Percentiles rank a stretch among this genome's conserved stretches.
Evolutionary conservation across 306 rosid genomes (phyloP).

Genomic region (Cucurbita ficifolia): DNA sequence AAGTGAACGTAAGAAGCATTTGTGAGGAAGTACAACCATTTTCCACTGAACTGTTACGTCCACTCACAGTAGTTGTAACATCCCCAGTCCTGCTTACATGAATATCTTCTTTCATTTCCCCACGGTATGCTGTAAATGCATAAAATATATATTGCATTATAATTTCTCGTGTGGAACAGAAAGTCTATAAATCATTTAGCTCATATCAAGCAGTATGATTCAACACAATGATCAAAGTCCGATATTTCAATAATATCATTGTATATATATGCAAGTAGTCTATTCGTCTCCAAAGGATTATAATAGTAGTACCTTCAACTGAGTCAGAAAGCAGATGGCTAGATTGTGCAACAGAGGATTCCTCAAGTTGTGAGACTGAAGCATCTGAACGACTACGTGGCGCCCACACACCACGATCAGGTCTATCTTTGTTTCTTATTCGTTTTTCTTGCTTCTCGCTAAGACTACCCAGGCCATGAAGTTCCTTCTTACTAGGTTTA

Average conservation of each 20-base stretch:
- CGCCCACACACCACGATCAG: conserved; percentile 97
- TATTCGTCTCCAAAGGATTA: neutral
- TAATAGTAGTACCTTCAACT: conserved; percentile 41
- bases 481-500: conserved; percentile 45
- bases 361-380: conserved; percentile 34
- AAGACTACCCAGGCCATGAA: conserved; percentile 28
- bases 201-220: neutral
- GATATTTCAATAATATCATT: neutral
- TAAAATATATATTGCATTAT: conserved; percentile 1
- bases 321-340: conserved; percentile 32
- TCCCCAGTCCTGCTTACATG: conserved; percentile 39
- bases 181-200: neutral
- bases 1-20: neutral
- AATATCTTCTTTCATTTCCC: conserved; percentile 33
- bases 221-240: neutral
- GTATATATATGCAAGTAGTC: neutral
- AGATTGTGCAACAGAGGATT: conserved; percentile 32
- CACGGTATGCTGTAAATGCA: conserved; percentile 17
- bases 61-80: conserved; percentile 32
- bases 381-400: conserved; percentile 75
- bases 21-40: conserved; percentile 30
- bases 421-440: conserved; percentile 86
- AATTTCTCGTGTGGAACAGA: conserved; percentile 4
- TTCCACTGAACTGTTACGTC: conserved; percentile 33
- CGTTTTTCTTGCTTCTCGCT: conserved; percentile 70